A percentile compares a stretch with the other conserved stretches of the same genome.
These are phyloP conservation scores for Fusarium musae DNA, from an alignment of 2,329 filamentous ascomycete species.

Conservation along the genomic window DNA sequence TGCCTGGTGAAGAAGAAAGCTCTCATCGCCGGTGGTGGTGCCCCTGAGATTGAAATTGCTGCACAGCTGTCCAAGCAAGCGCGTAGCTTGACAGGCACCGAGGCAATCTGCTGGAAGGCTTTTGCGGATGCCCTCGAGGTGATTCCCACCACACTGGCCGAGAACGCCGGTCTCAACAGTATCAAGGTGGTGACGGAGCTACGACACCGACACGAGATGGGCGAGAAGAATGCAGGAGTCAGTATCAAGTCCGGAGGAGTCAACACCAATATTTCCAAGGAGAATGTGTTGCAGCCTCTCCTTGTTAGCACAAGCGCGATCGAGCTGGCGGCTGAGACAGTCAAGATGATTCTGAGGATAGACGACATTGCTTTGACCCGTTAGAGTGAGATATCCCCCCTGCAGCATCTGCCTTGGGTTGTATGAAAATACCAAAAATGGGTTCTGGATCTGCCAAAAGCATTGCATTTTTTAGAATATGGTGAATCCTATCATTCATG, in stretches of 20 bases:
- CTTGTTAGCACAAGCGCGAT: constrained; percentile 97
- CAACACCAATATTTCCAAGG: constrained; percentile 95
- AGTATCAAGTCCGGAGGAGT: constrained; percentile 98
- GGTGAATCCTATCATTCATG: constrained; percentile 15
- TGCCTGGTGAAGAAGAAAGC: constrained; percentile 99
- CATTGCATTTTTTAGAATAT: constrained; percentile 26
- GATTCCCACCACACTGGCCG: constrained; percentile 93
- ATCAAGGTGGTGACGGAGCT: constrained; percentile 99
- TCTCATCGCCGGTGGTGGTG: constrained; percentile 96
- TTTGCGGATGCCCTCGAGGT: constrained; percentile 98
- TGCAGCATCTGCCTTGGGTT: constrained; percentile 45
- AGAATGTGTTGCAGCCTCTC: constrained; percentile 95
- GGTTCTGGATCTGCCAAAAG: constrained; percentile 42
- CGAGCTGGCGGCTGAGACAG: constrained; percentile 95
- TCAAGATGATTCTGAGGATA: constrained; percentile 88
- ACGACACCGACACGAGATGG: constrained; percentile 91
- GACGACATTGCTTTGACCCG: constrained; percentile 73
- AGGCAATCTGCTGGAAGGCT: constrained; percentile 98
- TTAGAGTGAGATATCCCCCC: constrained; percentile 54
- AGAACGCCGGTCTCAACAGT: constrained; percentile 97
- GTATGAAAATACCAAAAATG: constrained; percentile 53
- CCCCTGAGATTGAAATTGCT: constrained; percentile 95
- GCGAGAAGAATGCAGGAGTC: constrained; percentile 94
- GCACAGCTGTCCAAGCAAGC: constrained; percentile 85
- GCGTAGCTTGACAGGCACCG: constrained; percentile 86